A percentile compares a stretch with the other conserved stretches of the same genome.
phyloP scores from a whole-genome alignment of 192 early-diverging fungal species.

The Geranomyces michiganensis region DNA sequence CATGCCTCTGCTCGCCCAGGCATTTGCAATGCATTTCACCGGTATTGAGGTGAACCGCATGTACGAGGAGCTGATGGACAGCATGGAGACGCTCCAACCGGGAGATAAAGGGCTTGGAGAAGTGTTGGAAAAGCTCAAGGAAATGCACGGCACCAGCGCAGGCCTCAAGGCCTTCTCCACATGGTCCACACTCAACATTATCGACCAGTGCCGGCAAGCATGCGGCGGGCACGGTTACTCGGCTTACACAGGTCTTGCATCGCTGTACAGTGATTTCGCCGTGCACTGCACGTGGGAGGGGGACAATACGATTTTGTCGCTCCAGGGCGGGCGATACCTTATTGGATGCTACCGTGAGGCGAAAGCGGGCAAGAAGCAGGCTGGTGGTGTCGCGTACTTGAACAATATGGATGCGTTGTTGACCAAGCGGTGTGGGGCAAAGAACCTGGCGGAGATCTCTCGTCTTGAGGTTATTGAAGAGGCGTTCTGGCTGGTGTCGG shows the following conservation, averaged over 20 bases:
- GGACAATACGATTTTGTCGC: slow-evolving; percentile 89
- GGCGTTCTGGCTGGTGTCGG: slow-evolving; percentile 81
- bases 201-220: slow-evolving; percentile 89
- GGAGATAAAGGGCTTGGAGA: slow-evolving; percentile 63
- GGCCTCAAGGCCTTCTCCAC: slow-evolving; percentile 95
- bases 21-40: slow-evolving; percentile 86
- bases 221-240: slow-evolving; percentile 93
- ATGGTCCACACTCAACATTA: slow-evolving; percentile 85
- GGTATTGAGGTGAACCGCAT: slow-evolving; percentile 78
- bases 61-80: slow-evolving; percentile 78
- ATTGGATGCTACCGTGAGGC: slow-evolving; percentile 71
- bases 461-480: slow-evolving; percentile 68
- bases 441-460: slow-evolving; percentile 52
- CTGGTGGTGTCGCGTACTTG: slow-evolving; percentile 78
- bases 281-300: slow-evolving; percentile 63
- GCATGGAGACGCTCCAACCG: slow-evolving; percentile 67
- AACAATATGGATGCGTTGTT: slow-evolving; percentile 53
- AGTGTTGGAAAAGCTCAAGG: slow-evolving; percentile 81
- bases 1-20: slow-evolving; percentile 87
- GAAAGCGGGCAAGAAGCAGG: slow-evolving; percentile 64
- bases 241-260: slow-evolving; percentile 86
- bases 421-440: slow-evolving; percentile 53
- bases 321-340: slow-evolving; percentile 87
- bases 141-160: slow-evolving; percentile 87
- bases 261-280: slow-evolving; percentile 84